phyloP scores from a whole-genome alignment of 192 early-diverging fungal genomes.

The Oehlia diaphana region DNA sequence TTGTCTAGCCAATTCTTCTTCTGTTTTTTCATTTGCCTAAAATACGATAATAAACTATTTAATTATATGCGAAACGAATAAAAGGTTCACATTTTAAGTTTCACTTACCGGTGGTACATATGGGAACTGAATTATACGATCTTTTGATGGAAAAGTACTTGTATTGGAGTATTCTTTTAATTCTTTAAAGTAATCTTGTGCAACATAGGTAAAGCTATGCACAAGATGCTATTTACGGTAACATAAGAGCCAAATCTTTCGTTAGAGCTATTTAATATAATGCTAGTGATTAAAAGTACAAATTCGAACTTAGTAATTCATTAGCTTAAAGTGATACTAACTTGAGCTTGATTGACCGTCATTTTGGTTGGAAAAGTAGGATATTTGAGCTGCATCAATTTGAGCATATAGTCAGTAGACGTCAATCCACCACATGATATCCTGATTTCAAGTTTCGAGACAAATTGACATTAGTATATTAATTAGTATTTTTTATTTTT shows the following conservation, averaged over 20 bases:
- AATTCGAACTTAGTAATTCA: not conserved
- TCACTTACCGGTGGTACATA: constrained; percentile 59
- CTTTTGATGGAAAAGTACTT: constrained; percentile 60
- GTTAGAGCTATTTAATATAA: not conserved
- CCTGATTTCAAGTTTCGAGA: constrained; percentile 34
- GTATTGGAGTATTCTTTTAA: constrained; percentile 63
- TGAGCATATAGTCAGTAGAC: constrained; percentile 80
- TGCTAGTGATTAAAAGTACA: constrained; percentile 7
- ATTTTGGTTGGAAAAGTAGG: constrained; percentile 85
- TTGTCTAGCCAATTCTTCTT: constrained; percentile 71
- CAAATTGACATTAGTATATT: not conserved
- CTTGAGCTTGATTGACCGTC: constrained; percentile 70
- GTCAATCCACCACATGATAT: constrained; percentile 78
- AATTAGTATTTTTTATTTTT: too few relatives aligned
- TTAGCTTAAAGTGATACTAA: constrained; percentile 35
- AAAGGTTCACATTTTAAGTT: not conserved
- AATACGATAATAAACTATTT: not conserved
- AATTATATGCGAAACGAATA: not conserved
- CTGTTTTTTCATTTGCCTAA: constrained; percentile 70
- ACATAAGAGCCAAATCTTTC: not conserved
- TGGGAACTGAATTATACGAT: constrained; percentile 80
- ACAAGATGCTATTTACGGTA: constrained; percentile 58
- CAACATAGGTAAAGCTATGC: constrained; percentile 65
- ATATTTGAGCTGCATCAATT: constrained; percentile 89
- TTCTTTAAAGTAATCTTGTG: constrained; percentile 74